Percentiles rank a stretch among this genome's conserved stretches.
These are phyloP conservation scores for Petunia axillaris DNA, from an alignment of 257 asterid species.

Conservation along the genomic window DNA sequence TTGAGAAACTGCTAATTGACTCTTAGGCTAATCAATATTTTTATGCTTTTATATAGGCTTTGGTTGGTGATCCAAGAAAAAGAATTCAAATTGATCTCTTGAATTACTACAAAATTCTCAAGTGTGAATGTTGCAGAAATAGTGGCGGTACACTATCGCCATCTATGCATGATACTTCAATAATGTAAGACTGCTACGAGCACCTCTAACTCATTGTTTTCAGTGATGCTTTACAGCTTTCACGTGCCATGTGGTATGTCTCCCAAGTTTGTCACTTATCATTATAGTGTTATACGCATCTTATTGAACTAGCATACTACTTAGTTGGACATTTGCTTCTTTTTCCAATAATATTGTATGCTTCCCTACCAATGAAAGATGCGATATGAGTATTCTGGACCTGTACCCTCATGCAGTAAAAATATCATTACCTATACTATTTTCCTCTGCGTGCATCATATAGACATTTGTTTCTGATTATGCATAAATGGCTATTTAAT, in stretches of 20 bases:
- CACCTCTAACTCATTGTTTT: neutral
- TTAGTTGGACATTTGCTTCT: neutral
- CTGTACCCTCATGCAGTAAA: neutral
- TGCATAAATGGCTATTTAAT: slow-evolving; percentile 7
- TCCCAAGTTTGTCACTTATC: neutral
- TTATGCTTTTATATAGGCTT: slow-evolving; percentile 55
- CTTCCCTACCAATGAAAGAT: slow-evolving; percentile 4
- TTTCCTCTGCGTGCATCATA: slow-evolving; percentile 12
- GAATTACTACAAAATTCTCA: slow-evolving; percentile 65
- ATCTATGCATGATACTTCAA: slow-evolving; percentile 81
- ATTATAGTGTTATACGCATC: neutral
- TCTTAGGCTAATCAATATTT: slow-evolving; percentile 23
- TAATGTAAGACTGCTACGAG: slow-evolving; percentile 55
- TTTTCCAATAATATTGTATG: neutral
- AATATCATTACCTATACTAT: neutral
- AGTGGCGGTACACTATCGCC: slow-evolving; percentile 49
- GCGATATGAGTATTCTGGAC: neutral
- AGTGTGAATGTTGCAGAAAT: slow-evolving; percentile 81
- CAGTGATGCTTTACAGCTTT: slow-evolving; percentile 8
- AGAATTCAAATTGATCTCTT: slow-evolving; percentile 85
- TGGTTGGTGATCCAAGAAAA: slow-evolving; percentile 96
- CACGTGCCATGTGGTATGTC: neutral
- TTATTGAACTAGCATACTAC: neutral
- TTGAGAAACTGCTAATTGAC: neutral
- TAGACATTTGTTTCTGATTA: neutral